Evolutionary conservation across 768 basidiomycete species (phyloP), one percentile per base, ranked within the genome.

Genomic region (Amanita subjunquillea): DNA sequence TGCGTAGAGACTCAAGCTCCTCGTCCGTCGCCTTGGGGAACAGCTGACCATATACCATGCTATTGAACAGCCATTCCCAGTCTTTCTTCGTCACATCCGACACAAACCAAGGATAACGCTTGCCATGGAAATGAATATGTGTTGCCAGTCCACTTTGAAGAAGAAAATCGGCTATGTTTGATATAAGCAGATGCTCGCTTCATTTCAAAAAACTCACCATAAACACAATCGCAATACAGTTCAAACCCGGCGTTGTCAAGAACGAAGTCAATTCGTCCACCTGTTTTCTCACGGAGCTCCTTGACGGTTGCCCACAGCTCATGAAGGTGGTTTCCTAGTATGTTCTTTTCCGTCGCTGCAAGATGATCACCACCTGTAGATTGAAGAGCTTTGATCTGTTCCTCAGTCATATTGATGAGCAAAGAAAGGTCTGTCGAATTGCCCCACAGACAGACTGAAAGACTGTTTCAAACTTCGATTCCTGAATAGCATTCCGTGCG

Each of bases 391-490:
- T 92, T 93, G 70, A 97, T 96, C 66, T 96, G 93, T 29, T 96
- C 93, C 68, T 97, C 94, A 6, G 88, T 88, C 93, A 96, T 95
- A 69, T 97, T 91, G 67, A 96, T 97, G 54, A 96, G 75, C 36
- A 97, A 77, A 2, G 92, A 95, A 47, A 96, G 74, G 67, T 96
- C 94, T 47, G 94, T 97, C 7, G 93, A 92, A 69, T 97, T 96
- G 13, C 94, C 94, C 93, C 93, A 96, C 10, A 95, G 76, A 63
- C 92, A 95, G 49, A 96, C 91, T 90, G 46, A 43, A 51, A 34
- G 50, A 6, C 52, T 34, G 44, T 20, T 45, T n/a, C 36, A 41
- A n/a, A 39, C 41, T 22, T 55, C 29, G 55, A 55, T 20, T 5
- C 17, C 27, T 29, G 22, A 5, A 41, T 15, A 13, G 32, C 20